Percentiles rank a stretch among this genome's conserved stretches.
phyloP scores from a whole-genome alignment of 2,329 filamentous ascomycete genomes.

The Fusarium nygamai region DNA sequence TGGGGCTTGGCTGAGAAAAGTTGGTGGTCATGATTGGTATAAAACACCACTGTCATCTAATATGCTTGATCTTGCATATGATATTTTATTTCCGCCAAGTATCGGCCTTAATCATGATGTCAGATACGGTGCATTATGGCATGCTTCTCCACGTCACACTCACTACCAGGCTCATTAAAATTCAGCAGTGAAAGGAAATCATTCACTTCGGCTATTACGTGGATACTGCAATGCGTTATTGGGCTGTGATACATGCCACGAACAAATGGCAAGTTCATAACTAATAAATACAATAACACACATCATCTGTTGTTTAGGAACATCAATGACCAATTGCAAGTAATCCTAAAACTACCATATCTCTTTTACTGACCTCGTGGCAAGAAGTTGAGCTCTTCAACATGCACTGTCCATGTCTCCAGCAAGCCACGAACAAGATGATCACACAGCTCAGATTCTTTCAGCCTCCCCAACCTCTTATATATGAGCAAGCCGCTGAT shows the following conservation, averaged over 20 bases:
- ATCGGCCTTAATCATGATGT: background rate
- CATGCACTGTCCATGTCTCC: background rate
- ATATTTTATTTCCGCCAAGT: background rate
- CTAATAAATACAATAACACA: background rate
- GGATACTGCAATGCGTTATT: background rate
- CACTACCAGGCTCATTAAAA: background rate
- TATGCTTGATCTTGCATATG: background rate
- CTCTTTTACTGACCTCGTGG: background rate
- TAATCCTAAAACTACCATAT: too few relatives aligned
- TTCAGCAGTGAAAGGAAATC: background rate
- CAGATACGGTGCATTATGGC: background rate
- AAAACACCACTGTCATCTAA: background rate
- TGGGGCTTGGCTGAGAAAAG: slow-evolving; percentile 7
- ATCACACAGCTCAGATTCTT: background rate
- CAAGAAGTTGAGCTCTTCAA: background rate
- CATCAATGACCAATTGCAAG: background rate
- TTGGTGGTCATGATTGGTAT: background rate
- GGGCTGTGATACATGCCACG: background rate
- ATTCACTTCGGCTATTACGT: background rate
- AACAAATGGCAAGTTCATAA: background rate
- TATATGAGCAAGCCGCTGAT: background rate
- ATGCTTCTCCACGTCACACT: background rate
- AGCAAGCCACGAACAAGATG: background rate
- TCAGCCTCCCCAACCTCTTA: slow-evolving; percentile 24
- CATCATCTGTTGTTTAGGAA: background rate